A percentile compares a stretch with the other conserved stretches of the same genome.
These are phyloP conservation scores for Teunomyces stri DNA, from an alignment of 805 yeast genomes.

Conservation along the genomic window DNA sequence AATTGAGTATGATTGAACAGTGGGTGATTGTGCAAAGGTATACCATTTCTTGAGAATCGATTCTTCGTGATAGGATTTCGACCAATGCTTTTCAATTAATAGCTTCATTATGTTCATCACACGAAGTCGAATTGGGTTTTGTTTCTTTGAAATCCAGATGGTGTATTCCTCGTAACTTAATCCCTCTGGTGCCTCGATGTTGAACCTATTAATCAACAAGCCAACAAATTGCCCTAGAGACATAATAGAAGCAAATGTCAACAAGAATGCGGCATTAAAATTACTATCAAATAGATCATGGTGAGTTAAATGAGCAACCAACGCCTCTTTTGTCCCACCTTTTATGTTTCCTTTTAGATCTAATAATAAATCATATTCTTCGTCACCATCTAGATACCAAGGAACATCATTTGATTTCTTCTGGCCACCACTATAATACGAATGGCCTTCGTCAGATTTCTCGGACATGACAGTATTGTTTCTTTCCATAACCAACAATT, in stretches of 20 bases:
- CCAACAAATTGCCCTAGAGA: slow-evolving; percentile 61
- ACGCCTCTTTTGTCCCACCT: slow-evolving; percentile 80
- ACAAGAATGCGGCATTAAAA: slow-evolving; percentile 66
- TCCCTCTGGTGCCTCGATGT: slow-evolving; percentile 81
- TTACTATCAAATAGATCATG: slow-evolving; percentile 61
- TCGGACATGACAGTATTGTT: slow-evolving; percentile 38
- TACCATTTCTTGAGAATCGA: slow-evolving; percentile 37
- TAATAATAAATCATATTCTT: slow-evolving; percentile 51
- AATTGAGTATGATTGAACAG: slow-evolving; percentile 24
- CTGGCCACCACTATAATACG: slow-evolving; percentile 31
- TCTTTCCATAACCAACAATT: slow-evolving; percentile 49
- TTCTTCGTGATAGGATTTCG: slow-evolving; percentile 53
- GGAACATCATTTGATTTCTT: slow-evolving; percentile 47
- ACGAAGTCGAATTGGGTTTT: slow-evolving; percentile 61
- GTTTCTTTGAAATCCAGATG: slow-evolving; percentile 70
- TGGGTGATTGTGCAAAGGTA: slow-evolving; percentile 19
- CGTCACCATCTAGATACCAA: slow-evolving; percentile 72
- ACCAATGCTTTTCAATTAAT: slow-evolving; percentile 71
- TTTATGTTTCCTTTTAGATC: slow-evolving; percentile 71
- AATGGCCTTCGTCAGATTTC: slow-evolving; percentile 36
- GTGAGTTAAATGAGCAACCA: slow-evolving; percentile 77
- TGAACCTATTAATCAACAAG: slow-evolving; percentile 61
- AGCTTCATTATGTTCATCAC: slow-evolving; percentile 66
- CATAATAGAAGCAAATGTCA: slow-evolving; percentile 75
- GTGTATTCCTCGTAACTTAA: slow-evolving; percentile 78